These are phyloP conservation scores for Verticillium albo-atrum DNA, from an alignment of 2,329 filamentous ascomycete genomes.

Conservation along the genomic window DNA sequence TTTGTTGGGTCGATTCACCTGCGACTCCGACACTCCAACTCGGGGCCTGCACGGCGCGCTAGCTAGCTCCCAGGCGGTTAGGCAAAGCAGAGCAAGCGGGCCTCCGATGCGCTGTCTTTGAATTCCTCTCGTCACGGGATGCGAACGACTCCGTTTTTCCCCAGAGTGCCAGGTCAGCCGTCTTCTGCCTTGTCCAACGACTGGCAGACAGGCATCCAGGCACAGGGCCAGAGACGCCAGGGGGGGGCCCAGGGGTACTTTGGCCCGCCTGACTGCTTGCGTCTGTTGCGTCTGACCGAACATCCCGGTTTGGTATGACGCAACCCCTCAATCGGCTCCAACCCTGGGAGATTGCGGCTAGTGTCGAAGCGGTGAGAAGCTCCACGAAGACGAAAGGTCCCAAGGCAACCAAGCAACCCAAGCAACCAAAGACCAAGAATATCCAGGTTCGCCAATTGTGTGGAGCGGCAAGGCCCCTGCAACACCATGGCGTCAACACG, in stretches of 20 bases:
- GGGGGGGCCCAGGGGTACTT: background rate
- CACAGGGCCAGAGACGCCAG: background rate
- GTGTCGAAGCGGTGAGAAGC: background rate
- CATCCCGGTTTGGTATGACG: conserved; percentile 2
- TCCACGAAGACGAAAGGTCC: background rate
- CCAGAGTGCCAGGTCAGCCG: background rate
- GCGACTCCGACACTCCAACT: background rate
- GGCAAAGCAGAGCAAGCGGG: background rate
- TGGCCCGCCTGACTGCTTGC: background rate
- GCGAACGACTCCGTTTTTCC: background rate
- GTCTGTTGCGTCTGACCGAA: conserved; percentile 1
- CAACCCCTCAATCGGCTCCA: background rate
- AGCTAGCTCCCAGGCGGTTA: background rate
- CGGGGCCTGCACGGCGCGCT: background rate
- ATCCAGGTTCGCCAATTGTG: background rate
- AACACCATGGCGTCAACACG: background rate
- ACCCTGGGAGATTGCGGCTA: background rate
- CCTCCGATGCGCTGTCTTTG: background rate
- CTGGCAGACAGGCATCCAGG: background rate
- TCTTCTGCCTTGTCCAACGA: background rate
- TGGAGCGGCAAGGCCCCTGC: background rate
- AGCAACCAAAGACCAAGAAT: background rate
- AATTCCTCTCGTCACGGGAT: background rate
- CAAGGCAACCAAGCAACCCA: background rate
- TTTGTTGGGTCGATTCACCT: background rate